These are phyloP conservation scores for Talaromyces sp. DNA, from an alignment of 2,329 filamentous ascomycete genomes.

Conservation along the genomic window DNA sequence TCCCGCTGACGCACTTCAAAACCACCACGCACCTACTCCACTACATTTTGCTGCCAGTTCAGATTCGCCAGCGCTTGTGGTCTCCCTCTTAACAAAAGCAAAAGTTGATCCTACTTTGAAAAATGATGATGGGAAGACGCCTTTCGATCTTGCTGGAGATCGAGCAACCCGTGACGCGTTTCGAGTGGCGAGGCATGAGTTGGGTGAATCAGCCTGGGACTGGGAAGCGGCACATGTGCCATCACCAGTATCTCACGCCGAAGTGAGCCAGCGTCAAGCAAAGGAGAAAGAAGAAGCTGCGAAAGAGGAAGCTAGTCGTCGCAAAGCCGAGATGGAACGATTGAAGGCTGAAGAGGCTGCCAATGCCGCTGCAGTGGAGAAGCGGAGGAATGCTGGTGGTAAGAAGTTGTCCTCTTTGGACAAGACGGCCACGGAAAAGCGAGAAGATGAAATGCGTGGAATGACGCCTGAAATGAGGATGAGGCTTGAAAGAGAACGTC, in stretches of 20 bases:
- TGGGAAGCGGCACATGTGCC: conserved; percentile 78
- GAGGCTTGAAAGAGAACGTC: conserved; percentile 79
- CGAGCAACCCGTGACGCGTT: conserved; percentile 85
- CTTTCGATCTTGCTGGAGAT: conserved; percentile 86
- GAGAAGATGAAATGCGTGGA: conserved; percentile 78
- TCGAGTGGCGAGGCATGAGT: conserved; percentile 75
- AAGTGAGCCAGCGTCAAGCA: conserved; percentile 66
- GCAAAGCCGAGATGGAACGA: conserved; percentile 70
- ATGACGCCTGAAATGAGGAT: conserved; percentile 83
- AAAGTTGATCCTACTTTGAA: conserved; percentile 67
- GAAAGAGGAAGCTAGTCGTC: conserved; percentile 64
- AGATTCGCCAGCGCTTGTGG: conserved; percentile 72
- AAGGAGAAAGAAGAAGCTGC: conserved; percentile 67
- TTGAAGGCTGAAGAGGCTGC: conserved; percentile 60
- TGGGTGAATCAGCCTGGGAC: conserved; percentile 71
- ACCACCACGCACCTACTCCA: conserved; percentile 76
- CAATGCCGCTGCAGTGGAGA: conserved; percentile 37
- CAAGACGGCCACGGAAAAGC: conserved; percentile 74
- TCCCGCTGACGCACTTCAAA: conserved; percentile 61
- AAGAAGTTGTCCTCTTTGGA: conserved; percentile 56
- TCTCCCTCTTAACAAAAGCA: conserved; percentile 70
- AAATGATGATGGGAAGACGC: conserved; percentile 73
- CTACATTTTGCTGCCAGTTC: conserved; percentile 82
- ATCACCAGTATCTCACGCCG: conserved; percentile 62
- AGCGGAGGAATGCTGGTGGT: conserved; percentile 52